Conservation (phyloP, 495 filamentous ascomycete genomes). For the Apiosordaria backusii region DNA sequence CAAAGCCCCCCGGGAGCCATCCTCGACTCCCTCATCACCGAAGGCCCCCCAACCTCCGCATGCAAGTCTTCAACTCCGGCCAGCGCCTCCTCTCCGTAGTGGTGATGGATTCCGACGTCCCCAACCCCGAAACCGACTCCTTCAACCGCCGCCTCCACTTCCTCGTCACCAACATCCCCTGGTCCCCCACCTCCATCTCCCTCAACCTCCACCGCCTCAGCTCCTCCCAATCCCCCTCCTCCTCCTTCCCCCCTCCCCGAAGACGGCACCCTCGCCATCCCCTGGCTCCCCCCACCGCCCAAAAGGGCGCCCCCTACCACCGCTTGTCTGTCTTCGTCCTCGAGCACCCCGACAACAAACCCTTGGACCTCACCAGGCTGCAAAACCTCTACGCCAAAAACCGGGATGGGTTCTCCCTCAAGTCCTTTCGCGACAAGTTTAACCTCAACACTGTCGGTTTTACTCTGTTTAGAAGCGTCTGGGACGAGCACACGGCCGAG, state of each 20-base stretch:
- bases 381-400: constrained; percentile 45
- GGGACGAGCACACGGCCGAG: constrained; percentile 78
- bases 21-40: constrained; percentile 66
- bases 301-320: constrained; percentile 91
- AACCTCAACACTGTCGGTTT: constrained; percentile 71
- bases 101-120: constrained; percentile 88
- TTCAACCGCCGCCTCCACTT: constrained; percentile 84
- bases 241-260: not conserved
- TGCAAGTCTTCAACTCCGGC: constrained; percentile 80
- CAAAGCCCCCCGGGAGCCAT: constrained; percentile 72
- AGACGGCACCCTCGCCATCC: constrained; percentile 59
- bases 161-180: constrained; percentile 62
- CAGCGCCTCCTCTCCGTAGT: constrained; percentile 77
- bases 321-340: constrained; percentile 79
- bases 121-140: constrained; percentile 67
- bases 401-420: constrained; percentile 67
- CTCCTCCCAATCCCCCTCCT: constrained; percentile 7
- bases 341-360: constrained; percentile 62
- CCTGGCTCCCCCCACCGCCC: constrained; percentile 79
- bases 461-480: constrained; percentile 79
- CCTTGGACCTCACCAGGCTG: constrained; percentile 59
- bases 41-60: constrained; percentile 67
- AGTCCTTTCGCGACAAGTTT: constrained; percentile 66
- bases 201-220: constrained; percentile 45
- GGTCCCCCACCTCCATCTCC: constrained; percentile 47